Base-by-base conservation (phyloP, 441 rosid genomes). In the Aquilaria agallochum region DNA sequence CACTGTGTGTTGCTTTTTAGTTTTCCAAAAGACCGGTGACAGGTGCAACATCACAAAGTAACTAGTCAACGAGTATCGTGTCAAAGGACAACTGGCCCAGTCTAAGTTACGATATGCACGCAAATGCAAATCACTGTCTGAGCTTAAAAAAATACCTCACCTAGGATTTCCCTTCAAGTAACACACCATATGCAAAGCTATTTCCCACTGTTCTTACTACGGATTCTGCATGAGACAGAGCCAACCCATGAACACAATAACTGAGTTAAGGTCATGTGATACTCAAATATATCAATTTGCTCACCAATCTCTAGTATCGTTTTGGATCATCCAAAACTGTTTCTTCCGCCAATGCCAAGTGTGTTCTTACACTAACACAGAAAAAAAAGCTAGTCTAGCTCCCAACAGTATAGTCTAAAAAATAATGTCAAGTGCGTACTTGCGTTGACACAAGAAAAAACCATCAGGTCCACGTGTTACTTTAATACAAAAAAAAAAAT, bases 171-270 rank as follows among this genome's bases (percentile, higher is more conserved):
- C 31, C 54, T 63, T 63, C 13, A 64, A 12, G 27, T 64, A 64
- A 2, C 53, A 11, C 30, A 64, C 55, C 3, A 58, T 55, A 11
- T 10, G 45, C 7, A 59, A 9, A 3, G 70, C 15, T 36, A 58
- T 57, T 27, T 59, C 48, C 62, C 60, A 59, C 54, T 70, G 62
- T 11, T 4, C 55, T 31, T 31, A 5, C 1, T 31, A 8, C 1
- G 56, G 69, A 2, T 11, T 5, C 2, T 58, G 60, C 69, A 70
- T 64, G 30, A 70, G 27, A 64, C 30, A 62, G 69, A 14, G 63
- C 15, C 5, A 53, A 12, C 0, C 53, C 7, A 50, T 70, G 64
- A 9, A 70, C 56, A 34, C 9, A 11, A 46, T 64, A 58, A 59
- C 55, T 2, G n/a, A 2, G 5, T 2, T 31, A 1, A 20, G 1